Base-by-base conservation (phyloP, 257 asterid genomes). In the Fraxinus excelsior region DNA sequence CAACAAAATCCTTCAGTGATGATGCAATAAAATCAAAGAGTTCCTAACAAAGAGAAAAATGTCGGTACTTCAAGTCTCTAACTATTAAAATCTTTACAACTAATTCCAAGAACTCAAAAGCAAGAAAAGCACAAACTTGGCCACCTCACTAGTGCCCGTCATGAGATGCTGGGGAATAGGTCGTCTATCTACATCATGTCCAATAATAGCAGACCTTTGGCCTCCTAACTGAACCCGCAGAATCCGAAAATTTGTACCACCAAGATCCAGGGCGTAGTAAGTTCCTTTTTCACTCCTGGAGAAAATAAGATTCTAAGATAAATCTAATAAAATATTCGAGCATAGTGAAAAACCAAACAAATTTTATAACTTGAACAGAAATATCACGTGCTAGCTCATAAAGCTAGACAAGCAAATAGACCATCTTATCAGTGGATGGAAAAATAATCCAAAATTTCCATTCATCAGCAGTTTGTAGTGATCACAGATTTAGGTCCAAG, bases 21-120 rank as follows among this genome's bases (percentile, higher is more conserved):
- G 88, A 77, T 9, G 96, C 97, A 76, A 92, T 85, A 79, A 87
- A 94, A 86, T 92, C 97, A 82, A 92, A 92, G 18, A 94, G 92
- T 73, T 90, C 97, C 98, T 94, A 58, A 74, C 12, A 31, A 82
- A 72, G 3, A 32, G 8, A 40, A 65, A 71, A 18, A 37, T 18
- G 71, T 76, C 18, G 62, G 58, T 65, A 19, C 53, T 74, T 26
- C 26, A 58, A 29, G 56, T 58, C 74, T 46, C 58, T 71, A 51
- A 40, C 49, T 2, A 56, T 37, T 26, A 72, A 23, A 62, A 62
- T 62, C 68, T 10, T 26, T 26, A 62, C 35, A 64, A 70, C 26
- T 35, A 74, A 46, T 16, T 7, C 12, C 76, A 38, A 58, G 14
- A 73, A 19, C 53, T 40, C 31, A 35, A 73, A 31, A 31, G 76